phyloP scores from a whole-genome alignment of 129 eudicot genomes.

The Smallanthus sonchifolius region DNA sequence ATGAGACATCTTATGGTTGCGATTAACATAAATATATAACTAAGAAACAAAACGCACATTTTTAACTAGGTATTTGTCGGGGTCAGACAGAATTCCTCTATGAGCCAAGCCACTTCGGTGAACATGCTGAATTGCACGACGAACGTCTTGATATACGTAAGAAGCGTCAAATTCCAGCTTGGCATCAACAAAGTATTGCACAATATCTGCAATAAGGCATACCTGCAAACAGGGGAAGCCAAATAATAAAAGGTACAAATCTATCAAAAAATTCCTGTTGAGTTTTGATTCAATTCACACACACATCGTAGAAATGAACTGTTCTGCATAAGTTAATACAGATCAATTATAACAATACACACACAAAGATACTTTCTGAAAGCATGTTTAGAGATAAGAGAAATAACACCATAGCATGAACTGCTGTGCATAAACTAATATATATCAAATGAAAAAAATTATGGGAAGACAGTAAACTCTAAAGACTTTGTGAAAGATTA shows the following conservation, averaged over 20 bases:
- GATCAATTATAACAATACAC: background rate
- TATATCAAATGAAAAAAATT: background rate
- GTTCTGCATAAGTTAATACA: background rate
- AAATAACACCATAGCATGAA: background rate
- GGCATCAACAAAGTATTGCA: conserved; percentile 93
- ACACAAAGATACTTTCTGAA: conserved; percentile 5
- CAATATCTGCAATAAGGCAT: conserved; percentile 93
- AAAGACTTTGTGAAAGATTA: background rate
- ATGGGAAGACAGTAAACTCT: background rate
- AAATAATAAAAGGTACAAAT: conserved; percentile 3
- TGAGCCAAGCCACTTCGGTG: conserved; percentile 93
- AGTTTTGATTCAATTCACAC: background rate
- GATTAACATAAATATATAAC: background rate
- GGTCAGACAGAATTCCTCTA: conserved; percentile 79
- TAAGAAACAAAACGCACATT: conserved; percentile 50
- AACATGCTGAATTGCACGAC: conserved; percentile 87
- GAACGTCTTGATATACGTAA: conserved; percentile 87
- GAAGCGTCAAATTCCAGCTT: conserved; percentile 91
- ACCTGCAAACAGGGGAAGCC: conserved; percentile 51
- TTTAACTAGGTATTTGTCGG: conserved; percentile 79
- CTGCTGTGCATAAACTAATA: background rate
- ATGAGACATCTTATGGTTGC: background rate
- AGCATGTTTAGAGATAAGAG: background rate
- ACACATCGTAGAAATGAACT: background rate
- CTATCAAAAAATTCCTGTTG: background rate